Evolutionary conservation across 23 red algal species (phyloP), one percentile per base, ranked within the genome.

Genomic region (Agarophyton chilense): DNA sequence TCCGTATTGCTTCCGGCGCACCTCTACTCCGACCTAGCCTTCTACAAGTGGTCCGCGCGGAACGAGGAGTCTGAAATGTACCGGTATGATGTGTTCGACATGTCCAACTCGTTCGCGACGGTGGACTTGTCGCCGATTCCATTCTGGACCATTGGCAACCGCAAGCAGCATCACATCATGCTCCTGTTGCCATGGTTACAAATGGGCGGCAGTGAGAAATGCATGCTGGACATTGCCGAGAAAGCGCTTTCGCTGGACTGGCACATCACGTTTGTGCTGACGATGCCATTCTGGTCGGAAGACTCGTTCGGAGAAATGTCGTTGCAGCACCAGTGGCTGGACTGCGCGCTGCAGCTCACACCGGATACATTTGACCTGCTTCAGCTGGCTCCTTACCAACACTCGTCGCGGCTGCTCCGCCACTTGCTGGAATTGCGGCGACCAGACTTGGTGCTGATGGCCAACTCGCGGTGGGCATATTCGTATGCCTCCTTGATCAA

Each of bases 161-260:
- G 31, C 28, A 72, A 78, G n/a, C 14, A 42, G 21, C 38, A 58
- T 41, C 63, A 72, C 40, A 63, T 89, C n/a, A 73, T 89, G 52
- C 52, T 89, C 41, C 22, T 89, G 12, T 42, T 89, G 19, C 85
- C 85, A 21, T 89, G 85, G 85, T 78, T 89, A 71, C 85, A 89
- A 55, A 89, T 89, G 85, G 85, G 85, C 6, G 85, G 85, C 19
- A 89, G 85, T 53, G 85, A 89, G 85, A 89, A 89, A 51, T 77
- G 70, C 38, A 79, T 89, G 54, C 54, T 89, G 43, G 85, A 89
- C 39, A 79, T 89, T 78, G 85, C 85, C 22, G 47, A 77, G 29
- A 38, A 35, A 18, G 71, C 71, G 45, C 68, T 78, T 2, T 58
- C 63, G 16, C 46, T 44, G 55, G 70, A 71, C 33, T 89, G 85